Evolutionary conservation across 352 stramenopile genomes (phyloP), one percentile per base, ranked within the genome.

Genomic region (Phytophthora sp.): DNA sequence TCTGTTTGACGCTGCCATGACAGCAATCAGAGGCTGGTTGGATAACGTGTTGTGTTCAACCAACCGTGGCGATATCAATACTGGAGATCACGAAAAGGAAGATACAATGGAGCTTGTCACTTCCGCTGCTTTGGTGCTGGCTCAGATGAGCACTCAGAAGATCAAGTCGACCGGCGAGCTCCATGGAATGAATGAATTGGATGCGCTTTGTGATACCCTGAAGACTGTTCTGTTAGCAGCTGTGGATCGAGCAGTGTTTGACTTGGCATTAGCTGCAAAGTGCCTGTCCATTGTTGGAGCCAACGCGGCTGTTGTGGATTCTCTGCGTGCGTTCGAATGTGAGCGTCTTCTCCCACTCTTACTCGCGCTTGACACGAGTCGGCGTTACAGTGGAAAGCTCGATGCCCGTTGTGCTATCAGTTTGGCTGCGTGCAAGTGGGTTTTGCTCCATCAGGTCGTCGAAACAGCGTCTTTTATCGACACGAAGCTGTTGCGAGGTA

Each of bases 351-450:
- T 83, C 11, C 70, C 75, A 9, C 47, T 84, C 12, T 51, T 88
- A 4, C 71, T 86, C 13, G 4, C 63, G 20, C 18, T 77, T 58
- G 66, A 86, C 20, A 75, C 65, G 11, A 67, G 45, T 51, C 63
- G 66, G 27, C 63, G 74, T 26, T 76, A 66, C 38, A 70, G 62
- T 38, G 66, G 66, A 36, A 78, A 55, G 29, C 57, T 64, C 16
- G 64, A 71, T 67, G 73, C 75, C 21, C 54, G 47, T 30, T 90
- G 46, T 45, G 67, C 63, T 15, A 68, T 77, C 12, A 59, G 41
- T 36, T 73, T 86, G 53, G 79, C 79, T 41, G 70, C 55, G 0
- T 86, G 63, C 69, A 84, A 90, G 62, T 93, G 82, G 84, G 51
- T 64, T 1, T 27, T 91, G 13, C 63, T 91, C 16, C 70, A 84